Evolutionary conservation across 1,284 basidiomycete species (phyloP).

Genomic region (Ganoderma meredithae): DNA sequence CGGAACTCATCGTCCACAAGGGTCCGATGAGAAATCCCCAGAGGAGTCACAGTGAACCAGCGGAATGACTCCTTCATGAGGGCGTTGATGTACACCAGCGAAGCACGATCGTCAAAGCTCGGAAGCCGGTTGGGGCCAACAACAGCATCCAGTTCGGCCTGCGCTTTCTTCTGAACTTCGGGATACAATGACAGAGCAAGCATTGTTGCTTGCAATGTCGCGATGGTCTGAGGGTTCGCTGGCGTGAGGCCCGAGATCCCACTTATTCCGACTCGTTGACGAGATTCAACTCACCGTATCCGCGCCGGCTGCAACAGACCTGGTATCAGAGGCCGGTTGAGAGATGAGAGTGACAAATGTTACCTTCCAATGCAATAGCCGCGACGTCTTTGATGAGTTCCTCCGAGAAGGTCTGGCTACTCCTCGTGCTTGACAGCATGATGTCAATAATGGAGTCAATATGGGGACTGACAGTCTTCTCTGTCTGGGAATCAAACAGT

Average conservation of each 20-base stretch:
- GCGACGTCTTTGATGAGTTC: not conserved
- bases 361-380: not conserved
- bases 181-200: constrained; percentile 45
- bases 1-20: constrained; percentile 27
- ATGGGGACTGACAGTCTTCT: not conserved
- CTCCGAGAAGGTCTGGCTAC: not conserved
- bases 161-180: constrained; percentile 40
- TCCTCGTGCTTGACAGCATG: not conserved
- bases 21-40: constrained; percentile 19
- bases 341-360: not conserved
- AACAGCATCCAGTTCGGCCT: constrained; percentile 41
- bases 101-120: constrained; percentile 25
- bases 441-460: not conserved
- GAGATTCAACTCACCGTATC: constrained; percentile 18
- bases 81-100: constrained; percentile 34
- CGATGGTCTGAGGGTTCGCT: constrained; percentile 22
- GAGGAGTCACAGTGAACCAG: constrained; percentile 31
- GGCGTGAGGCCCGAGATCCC: not conserved
- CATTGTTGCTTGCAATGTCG: constrained; percentile 40
- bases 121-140: constrained; percentile 36
- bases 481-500: not conserved
- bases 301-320: constrained; percentile 11
- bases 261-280: not conserved
- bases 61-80: constrained; percentile 34
- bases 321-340: not conserved